Percentiles rank a stretch among this genome's conserved stretches.
Conservation (phyloP, 495 filamentous ascomycete species). For the Penicillium psychrofluorescens region DNA sequence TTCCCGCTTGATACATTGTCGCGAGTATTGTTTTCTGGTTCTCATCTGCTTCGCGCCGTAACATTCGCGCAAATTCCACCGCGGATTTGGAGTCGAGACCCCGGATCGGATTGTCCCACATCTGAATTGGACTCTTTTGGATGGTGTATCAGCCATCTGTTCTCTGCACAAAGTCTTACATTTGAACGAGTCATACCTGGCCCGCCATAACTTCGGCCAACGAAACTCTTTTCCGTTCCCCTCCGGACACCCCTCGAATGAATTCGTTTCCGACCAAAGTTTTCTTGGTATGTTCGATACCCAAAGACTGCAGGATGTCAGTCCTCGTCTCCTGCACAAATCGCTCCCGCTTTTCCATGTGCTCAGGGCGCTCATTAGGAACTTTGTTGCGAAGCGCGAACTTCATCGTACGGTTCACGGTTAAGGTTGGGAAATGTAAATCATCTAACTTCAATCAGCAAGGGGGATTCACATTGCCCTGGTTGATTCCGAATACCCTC, state of each 20-base stretch:
- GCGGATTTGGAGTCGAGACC: conserved; percentile 77
- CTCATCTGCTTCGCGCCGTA: conserved; percentile 59
- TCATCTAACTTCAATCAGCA: conserved; percentile 39
- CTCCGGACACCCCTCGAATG: conserved; percentile 73
- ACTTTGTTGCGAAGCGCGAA: conserved; percentile 67
- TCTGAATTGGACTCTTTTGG: conserved; percentile 58
- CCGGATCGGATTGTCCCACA: conserved; percentile 79
- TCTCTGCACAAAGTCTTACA: conserved; percentile 4
- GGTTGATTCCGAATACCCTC: conserved; percentile 12
- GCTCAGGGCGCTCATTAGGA: conserved; percentile 53
- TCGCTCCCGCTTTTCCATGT: conserved; percentile 38
- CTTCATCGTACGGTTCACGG: conserved; percentile 74
- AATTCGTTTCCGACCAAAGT: conserved; percentile 79
- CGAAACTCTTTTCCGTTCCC: conserved; percentile 77
- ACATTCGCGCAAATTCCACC: conserved; percentile 65
- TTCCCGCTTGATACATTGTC: conserved; percentile 78
- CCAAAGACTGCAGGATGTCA: conserved; percentile 68
- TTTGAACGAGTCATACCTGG: conserved; percentile 43
- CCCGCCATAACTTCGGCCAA: conserved; percentile 66
- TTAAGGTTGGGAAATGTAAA: conserved; percentile 72
- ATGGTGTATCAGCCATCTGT: not conserved
- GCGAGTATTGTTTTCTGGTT: conserved; percentile 61
- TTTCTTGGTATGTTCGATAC: conserved; percentile 69
- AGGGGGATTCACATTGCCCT: conserved; percentile 30
- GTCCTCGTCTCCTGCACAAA: conserved; percentile 63